Conservation (phyloP, 495 filamentous ascomycete genomes). For the Penicillium fimorum region DNA sequence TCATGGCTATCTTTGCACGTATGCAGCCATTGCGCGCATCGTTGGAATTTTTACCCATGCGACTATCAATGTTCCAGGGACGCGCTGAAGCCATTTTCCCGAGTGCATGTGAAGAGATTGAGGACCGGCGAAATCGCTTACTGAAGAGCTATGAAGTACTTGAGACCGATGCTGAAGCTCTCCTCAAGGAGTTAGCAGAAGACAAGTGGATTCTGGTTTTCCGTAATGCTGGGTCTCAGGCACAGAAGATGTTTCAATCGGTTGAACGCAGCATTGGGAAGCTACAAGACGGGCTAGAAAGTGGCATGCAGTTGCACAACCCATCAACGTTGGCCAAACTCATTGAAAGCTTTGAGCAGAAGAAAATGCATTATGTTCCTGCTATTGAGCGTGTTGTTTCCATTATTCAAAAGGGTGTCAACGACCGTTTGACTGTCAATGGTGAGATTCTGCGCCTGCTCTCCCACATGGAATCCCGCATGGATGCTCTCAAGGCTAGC, state of each 20-base stretch:
- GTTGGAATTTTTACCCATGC: constrained; percentile 95
- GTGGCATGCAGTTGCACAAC: constrained; percentile 67
- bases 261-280: constrained; percentile 81
- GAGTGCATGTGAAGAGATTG: constrained; percentile 84
- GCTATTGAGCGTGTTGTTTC: constrained; percentile 85
- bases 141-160: constrained; percentile 80
- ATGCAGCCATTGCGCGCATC: constrained; percentile 94
- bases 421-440: constrained; percentile 88
- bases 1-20: constrained; percentile 85
- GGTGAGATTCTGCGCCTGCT: constrained; percentile 87
- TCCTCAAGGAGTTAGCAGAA: constrained; percentile 86
- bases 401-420: constrained; percentile 90
- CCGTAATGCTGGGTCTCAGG: constrained; percentile 86
- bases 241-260: constrained; percentile 91
- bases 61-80: constrained; percentile 76
- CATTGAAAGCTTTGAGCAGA: constrained; percentile 90
- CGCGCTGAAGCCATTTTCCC: constrained; percentile 77
- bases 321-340: constrained; percentile 66
- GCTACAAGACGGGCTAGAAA: constrained; percentile 76
- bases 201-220: constrained; percentile 96
- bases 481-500: constrained; percentile 69
- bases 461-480: constrained; percentile 74
- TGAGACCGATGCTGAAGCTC: constrained; percentile 79
- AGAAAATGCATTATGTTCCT: constrained; percentile 92
- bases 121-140: constrained; percentile 63